Base-by-base conservation (phyloP, 495 filamentous ascomycete genomes). In the Daldinia vernicosa region DNA sequence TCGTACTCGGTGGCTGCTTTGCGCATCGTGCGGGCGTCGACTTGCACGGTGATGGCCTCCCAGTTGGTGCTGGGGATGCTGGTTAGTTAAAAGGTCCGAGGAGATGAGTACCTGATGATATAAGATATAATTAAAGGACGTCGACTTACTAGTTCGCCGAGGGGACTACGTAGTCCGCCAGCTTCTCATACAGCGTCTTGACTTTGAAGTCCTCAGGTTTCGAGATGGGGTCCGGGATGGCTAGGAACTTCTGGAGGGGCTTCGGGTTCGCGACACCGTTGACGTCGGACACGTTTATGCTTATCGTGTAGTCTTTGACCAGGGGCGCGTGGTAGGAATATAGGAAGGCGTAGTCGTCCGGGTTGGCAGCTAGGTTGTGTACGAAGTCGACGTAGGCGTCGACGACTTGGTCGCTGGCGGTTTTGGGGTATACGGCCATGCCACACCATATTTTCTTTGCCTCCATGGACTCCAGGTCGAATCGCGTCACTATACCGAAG, bases 401-500 rank as follows among this genome's bases (percentile, higher is more conserved):
- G 9, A 71, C 59, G 22, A 76, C 37, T 53, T 72, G 52, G 22
- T 71, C 27, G 11, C 50, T 45, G 19, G 51, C 6, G 15, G 47
- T 32, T 30, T 52, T 53, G 12, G 66, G 51, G 19, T 61, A 37
- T 43, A 66, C 14, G 7, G 35, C 24, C 26, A 30, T 56, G 32
- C 74, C 72, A 56, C 67, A 64, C 65, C 65, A 76, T n/a, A 76
- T 67, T 1, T 54, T 27, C n/a, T 65, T 66, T 1, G 75, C 63
- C 30, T 72, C 67, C 51, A 70, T 66, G 1, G 70, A 67, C 24
- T 58, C 67, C 75, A 85, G 61, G 47, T 84, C 79, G 43, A 84
- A 83, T 14, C 78, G 77, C 12, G 84, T 87, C 1, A 87, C 82
- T 35, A 87, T 81, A 0, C 85, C 85, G 62, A 87, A 86, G 71